Percentiles rank a stretch among this genome's conserved stretches.
Evolutionary conservation across 495 filamentous ascomycete genomes (phyloP).

Genomic region (Xanthoparmelia taractica): DNA sequence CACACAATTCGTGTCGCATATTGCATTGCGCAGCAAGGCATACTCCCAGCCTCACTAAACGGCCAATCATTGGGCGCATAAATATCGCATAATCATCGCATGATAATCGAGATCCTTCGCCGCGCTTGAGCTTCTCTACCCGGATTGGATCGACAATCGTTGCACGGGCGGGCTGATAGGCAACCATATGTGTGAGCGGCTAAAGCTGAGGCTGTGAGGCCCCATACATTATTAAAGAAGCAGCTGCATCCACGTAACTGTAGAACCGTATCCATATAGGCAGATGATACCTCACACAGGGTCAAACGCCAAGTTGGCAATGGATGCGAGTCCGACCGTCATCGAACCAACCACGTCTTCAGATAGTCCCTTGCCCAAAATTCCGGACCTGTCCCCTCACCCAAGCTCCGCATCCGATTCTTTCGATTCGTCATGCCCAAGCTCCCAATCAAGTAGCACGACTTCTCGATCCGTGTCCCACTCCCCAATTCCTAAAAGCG

Average conservation of each 20-base stretch:
- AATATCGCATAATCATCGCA: too few species aligned
- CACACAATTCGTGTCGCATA: not conserved
- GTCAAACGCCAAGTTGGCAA: not conserved
- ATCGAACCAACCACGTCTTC: slow-evolving; percentile 2
- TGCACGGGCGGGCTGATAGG: not conserved
- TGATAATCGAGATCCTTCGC: not conserved
- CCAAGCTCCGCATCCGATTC: not conserved
- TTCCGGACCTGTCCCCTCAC: slow-evolving; percentile 1
- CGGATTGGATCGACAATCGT: not conserved
- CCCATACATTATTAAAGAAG: not conserved
- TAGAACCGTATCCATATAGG: not conserved
- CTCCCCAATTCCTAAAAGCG: not conserved
- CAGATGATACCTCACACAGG: not conserved
- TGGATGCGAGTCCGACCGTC: not conserved
- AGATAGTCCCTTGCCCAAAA: not conserved
- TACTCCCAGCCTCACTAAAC: not conserved
- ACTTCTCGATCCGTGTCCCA: not conserved
- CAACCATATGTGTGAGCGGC: not conserved
- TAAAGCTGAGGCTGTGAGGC: not conserved
- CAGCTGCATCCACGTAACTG: not conserved
- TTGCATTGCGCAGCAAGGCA: not conserved
- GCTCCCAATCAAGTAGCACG: slow-evolving; percentile 1
- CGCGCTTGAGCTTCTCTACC: not conserved
- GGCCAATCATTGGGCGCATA: not conserved
- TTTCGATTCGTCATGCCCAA: slow-evolving; percentile 2